A percentile compares a stretch with the other conserved stretches of the same genome.
phyloP scores from a whole-genome alignment of 2,329 filamentous ascomycete genomes.

The Xylaria sp. region DNA sequence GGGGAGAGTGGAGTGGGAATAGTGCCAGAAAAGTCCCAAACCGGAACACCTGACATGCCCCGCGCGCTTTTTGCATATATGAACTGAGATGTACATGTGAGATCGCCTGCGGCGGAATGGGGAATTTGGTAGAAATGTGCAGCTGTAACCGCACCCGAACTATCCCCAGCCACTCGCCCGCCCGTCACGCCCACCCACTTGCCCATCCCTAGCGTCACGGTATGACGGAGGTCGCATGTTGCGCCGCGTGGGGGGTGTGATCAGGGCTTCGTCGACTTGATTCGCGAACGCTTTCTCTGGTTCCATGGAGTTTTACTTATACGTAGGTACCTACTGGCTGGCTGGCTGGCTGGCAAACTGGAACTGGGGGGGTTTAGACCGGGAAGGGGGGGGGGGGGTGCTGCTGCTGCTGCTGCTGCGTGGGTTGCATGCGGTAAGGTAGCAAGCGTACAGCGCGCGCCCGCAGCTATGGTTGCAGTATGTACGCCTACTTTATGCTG shows the following conservation, averaged over 20 bases:
- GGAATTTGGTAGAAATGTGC: slow-evolving; percentile 13
- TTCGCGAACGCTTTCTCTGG: slow-evolving; percentile 32
- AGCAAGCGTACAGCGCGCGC: slow-evolving; percentile 16
- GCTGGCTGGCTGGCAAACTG: neutral
- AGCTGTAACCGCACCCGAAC: slow-evolving; percentile 3
- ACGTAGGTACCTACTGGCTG: too few species aligned
- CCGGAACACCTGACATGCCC: slow-evolving; percentile 26
- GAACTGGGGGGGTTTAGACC: neutral
- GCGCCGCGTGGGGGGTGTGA: slow-evolving; percentile 30
- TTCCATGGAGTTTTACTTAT: slow-evolving; percentile 21
- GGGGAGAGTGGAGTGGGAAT: slow-evolving; percentile 25
- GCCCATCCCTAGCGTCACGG: slow-evolving; percentile 17
- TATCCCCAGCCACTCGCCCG: slow-evolving; percentile 22
- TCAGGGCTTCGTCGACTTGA: slow-evolving; percentile 30
- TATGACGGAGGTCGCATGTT: slow-evolving; percentile 32
- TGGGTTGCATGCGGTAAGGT: slow-evolving; percentile 32
- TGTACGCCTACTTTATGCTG: slow-evolving; percentile 24
- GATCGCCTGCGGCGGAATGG: slow-evolving; percentile 32
- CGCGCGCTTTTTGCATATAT: slow-evolving; percentile 15
- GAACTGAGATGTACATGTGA: slow-evolving; percentile 22
- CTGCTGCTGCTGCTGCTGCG: too few species aligned
- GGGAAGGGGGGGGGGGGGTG: neutral
- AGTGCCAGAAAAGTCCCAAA: slow-evolving; percentile 20
- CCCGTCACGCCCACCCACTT: slow-evolving; percentile 18
- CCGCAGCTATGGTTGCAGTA: slow-evolving; percentile 28